Base-by-base conservation (phyloP, 2,329 filamentous ascomycete species). In the Fusarium transvaalense region DNA sequence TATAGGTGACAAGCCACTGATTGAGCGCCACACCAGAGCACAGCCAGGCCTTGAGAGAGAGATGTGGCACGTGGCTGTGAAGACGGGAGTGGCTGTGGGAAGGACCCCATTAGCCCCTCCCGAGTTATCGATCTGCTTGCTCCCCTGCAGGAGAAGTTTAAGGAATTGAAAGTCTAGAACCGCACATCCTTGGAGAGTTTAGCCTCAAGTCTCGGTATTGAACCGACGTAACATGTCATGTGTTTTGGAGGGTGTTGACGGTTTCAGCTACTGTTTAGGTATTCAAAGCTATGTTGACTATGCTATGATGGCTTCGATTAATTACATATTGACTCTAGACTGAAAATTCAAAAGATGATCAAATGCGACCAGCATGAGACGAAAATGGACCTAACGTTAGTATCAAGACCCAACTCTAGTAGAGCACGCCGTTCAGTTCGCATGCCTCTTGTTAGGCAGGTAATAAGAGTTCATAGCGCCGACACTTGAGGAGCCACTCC, bases 1-100 rank as follows among this genome's bases (percentile, higher is more conserved):
- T 64, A 57, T 56, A 10, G 0, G 4, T 1, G 2, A 0, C 2
- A 15, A 39, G 66, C 66, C 66, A 65, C 45, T 21, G 1, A 14
- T 9, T 1, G 25, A 47, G 51, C n/a, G 51, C 51, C 51, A 54
- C 39, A 47, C 17, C 1, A 10, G 2, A 12, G 25, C 17, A 38
- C 53, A 68, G 23, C 23, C 23, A 25, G 59, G 59, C 58, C 65
- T 66, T 34, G 52, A 52, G 31, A 35, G 52, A 52, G 31, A 35
- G 39, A 15, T 37, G 10, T 47, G 25, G 64, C 58, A 68, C 67
- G 58, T 65, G 66, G 62, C 64, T 69, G 59, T 45, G 34, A 43
- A 52, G 58, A 64, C 71, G 68, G 70, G 70, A 73, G 70, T 75
- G 73, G 73, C 70, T 45, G 58, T 27, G n/a, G n/a, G 32, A 41